These are phyloP conservation scores for Chamaenerion angustifolium DNA, from an alignment of 345 rosid species.

Conservation along the genomic window DNA sequence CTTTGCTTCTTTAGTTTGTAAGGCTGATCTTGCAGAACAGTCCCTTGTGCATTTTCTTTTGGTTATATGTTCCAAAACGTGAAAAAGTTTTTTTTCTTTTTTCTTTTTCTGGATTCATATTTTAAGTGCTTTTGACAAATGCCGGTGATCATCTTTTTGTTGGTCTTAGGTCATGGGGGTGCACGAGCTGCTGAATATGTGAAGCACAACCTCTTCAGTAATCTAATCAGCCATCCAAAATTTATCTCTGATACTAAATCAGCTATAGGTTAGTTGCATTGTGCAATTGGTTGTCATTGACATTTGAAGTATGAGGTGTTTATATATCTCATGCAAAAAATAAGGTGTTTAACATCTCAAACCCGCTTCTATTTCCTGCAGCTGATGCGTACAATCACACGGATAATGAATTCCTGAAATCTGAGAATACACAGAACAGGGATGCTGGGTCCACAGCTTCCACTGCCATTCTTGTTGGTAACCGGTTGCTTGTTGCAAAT, in stretches of 20 bases:
- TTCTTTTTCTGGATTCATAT: background rate
- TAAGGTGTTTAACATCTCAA: background rate
- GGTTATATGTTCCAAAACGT: too few relatives aligned
- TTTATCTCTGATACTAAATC: conserved; percentile 87
- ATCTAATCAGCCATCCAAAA: conserved; percentile 88
- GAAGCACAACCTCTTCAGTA: conserved; percentile 85
- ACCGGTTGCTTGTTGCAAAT: conserved; percentile 89
- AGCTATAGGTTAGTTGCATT: conserved; percentile 58
- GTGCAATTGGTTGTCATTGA: background rate
- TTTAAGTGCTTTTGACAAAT: background rate
- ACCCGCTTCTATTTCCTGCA: conserved; percentile 14
- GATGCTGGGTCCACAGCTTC: conserved; percentile 99
- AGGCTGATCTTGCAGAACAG: too few relatives aligned
- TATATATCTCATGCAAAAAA: too few relatives aligned
- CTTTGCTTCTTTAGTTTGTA: too few relatives aligned
- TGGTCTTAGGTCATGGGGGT: conserved; percentile 93
- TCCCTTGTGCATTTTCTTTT: too few relatives aligned
- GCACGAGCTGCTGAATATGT: conserved; percentile 98
- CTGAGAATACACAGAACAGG: conserved; percentile 79
- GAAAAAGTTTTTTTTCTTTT: background rate
- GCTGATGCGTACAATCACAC: conserved; percentile 94
- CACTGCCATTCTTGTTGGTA: conserved; percentile 87
- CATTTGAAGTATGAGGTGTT: too few relatives aligned
- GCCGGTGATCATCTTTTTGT: conserved; percentile 7
- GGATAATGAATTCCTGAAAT: conserved; percentile 82